These are phyloP conservation scores for Ceratocystis alfenasii DNA, from an alignment of 2,329 filamentous ascomycete species.

Conservation along the genomic window DNA sequence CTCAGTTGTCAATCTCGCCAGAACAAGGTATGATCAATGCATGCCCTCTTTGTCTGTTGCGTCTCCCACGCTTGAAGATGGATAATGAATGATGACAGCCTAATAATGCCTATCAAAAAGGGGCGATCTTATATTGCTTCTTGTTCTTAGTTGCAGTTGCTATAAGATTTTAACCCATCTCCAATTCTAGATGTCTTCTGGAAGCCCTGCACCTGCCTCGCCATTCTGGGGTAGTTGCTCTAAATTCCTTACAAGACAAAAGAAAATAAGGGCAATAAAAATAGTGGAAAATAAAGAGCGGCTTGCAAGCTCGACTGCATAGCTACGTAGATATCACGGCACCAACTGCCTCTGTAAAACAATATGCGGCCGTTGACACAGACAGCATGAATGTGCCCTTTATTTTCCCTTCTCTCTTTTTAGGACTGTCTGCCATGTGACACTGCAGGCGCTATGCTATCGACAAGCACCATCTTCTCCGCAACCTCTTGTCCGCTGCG, in stretches of 20 bases:
- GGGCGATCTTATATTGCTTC: neutral
- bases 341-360: too few species aligned
- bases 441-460: too few species aligned
- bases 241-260: neutral
- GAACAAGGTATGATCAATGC: neutral
- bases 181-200: neutral
- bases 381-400: too few species aligned
- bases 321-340: too few species aligned
- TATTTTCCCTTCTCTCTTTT: too few species aligned
- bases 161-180: neutral
- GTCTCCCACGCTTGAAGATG: neutral
- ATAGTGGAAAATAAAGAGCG: too few species aligned
- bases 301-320: too few species aligned
- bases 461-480: too few species aligned
- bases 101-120: neutral
- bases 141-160: neutral
- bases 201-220: neutral
- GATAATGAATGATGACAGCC: neutral
- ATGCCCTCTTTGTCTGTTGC: neutral
- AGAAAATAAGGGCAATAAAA: neutral
- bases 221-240: neutral
- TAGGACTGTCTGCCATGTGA: too few species aligned
- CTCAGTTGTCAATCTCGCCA: slow-evolving; percentile 2
- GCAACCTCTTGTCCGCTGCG: too few species aligned
- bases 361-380: too few species aligned